Base-by-base conservation (phyloP, 257 asterid genomes). In the Asclepias syriaca region DNA sequence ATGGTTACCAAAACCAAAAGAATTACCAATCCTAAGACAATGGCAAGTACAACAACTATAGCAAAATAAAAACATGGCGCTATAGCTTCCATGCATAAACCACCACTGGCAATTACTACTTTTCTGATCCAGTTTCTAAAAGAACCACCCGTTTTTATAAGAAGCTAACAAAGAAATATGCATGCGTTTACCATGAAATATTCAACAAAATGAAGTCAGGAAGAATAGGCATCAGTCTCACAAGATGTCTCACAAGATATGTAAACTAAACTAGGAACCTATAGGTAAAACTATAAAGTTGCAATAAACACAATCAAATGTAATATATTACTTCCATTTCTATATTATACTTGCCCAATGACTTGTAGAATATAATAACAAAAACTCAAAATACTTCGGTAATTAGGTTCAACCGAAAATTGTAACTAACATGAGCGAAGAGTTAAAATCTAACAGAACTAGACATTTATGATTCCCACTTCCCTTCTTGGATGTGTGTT, bases 71-170 rank as follows among this genome's bases (percentile, higher is more conserved):
- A 8, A 87, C 96, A 93, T 75, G 93, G 91, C 97, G 72, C 97
- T 96, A 77, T 82, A 74, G 91, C 87, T 71, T 88, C 95, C 60
- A 88, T 91, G 78, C 93, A 78, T 54, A 86, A 64, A 68, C 93
- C 96, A 68, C 93, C 96, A 70, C 74, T 77, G 83, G 90, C 82
- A 79, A 94, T 84, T 56, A 79, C 78, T 77, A 93, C 87, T 86
- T 95, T 78, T 87, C 95, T 75, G 89, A 87, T 84, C 96, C 87
- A 85, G 72, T 40, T 65, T 21, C 21, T 64, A 16, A 64, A 19
- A 68, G 68, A 78, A 54, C 51, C 64, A 65, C 74, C 21, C n/a
- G 18, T 21, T 21, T 50, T 46, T 13, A 24, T 19, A 64, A 64
- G 68, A 37, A 32, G 16, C 50, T 7, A 16, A 4, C 8, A 64